These are phyloP conservation scores for Incumbomyces delicatus DNA, from an alignment of 2,329 filamentous ascomycete genomes.

Conservation along the genomic window DNA sequence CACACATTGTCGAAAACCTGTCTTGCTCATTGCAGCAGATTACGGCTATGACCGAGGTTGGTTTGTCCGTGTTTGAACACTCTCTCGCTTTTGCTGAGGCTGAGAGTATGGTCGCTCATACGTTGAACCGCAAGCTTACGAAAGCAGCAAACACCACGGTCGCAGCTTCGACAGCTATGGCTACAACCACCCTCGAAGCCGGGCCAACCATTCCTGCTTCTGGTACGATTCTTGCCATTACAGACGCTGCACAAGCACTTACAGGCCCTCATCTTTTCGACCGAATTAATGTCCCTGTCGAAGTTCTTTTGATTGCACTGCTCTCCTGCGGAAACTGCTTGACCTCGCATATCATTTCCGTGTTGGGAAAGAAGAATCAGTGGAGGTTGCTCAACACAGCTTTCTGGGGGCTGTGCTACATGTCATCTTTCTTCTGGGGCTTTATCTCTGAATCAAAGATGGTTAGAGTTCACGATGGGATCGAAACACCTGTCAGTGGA, in stretches of 20 bases:
- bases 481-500: constrained; percentile 36
- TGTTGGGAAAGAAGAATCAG: constrained; percentile 67
- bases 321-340: constrained; percentile 85
- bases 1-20: constrained; percentile 82
- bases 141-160: constrained; percentile 23
- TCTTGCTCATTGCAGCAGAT: constrained; percentile 81
- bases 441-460: constrained; percentile 42
- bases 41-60: constrained; percentile 70
- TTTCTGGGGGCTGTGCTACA: constrained; percentile 84
- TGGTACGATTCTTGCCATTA: constrained; percentile 29
- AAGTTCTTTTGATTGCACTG: constrained; percentile 75
- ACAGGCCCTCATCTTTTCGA: constrained; percentile 53
- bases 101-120: constrained; percentile 73
- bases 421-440: constrained; percentile 73
- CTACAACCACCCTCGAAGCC: constrained; percentile 22
- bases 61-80: constrained; percentile 94
- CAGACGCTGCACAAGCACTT: constrained; percentile 16
- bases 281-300: constrained; percentile 77
- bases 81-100: constrained; percentile 93
- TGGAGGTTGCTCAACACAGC: constrained; percentile 79
- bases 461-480: constrained; percentile 14
- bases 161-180: constrained; percentile 30
- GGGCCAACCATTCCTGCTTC: constrained; percentile 17
- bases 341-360: constrained; percentile 70
- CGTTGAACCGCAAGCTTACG: constrained; percentile 39